Base-by-base conservation (phyloP, 2,329 filamentous ascomycete genomes). In the Fusarium duplospermum region DNA sequence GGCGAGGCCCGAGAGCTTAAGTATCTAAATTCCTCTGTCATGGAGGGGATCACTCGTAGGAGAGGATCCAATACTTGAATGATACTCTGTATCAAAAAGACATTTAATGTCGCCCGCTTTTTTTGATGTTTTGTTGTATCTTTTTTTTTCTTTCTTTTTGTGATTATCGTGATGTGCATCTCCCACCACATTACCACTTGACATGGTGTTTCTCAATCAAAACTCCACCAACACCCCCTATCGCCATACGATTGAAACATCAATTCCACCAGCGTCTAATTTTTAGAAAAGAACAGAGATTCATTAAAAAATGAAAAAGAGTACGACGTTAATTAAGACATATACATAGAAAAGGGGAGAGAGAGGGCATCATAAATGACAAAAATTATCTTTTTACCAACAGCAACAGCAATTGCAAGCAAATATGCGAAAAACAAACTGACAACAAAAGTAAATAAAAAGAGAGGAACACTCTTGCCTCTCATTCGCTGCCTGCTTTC, bases 311-410 rank as follows among this genome's bases (percentile, higher is more conserved):
- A 62, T 31, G 40, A 58, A 61, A 71, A 70, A 62, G 64, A 62
- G 50, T 50, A 33, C 54, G 66, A 67, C 71, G 54, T 64, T 75
- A 64, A 73, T 73, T 73, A 73, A 66, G 63, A 73, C 59, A 63
- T 64, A 58, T 36, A 50, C 60, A 69, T 33, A 66, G 62, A 59
- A 70, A 69, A 64, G 7, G 24, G 10, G 8, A 13, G 24, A 14
- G 24, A 11, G 22, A 13, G 20, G 29, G 16, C 45, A 14, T 47
- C 31, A 57, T 31, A 36, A 62, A n/a, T 22, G 36, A 69, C 54
- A 62, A 47, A 50, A 14, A 42, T 62, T 52, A 40, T 42, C 31
- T 50, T 50, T 27, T 50, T 27, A 50, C 24, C 52, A 24, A 54
- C 60, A 54, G 20, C 52, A 24, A 54, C 60, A 54, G 20, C 40